A percentile compares a stretch with the other conserved stretches of the same genome.
Conservation (phyloP, 805 yeast genomes). For the Debaryomyces tyrocola region DNA sequence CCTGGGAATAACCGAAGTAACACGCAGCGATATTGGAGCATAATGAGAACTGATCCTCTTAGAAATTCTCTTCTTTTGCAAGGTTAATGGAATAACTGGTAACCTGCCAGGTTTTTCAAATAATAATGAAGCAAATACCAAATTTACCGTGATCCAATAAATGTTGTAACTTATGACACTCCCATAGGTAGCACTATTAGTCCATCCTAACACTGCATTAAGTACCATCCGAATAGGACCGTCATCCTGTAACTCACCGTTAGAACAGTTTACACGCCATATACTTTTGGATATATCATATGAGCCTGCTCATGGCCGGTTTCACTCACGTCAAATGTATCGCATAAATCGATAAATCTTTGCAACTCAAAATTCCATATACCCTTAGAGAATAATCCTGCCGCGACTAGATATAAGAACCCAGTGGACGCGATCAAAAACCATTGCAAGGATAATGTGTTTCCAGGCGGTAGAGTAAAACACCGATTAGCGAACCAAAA, state of each 20-base stretch:
- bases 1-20: slow-evolving; percentile 5
- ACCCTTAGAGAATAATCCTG: slow-evolving; percentile 45
- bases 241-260: slow-evolving; percentile 42
- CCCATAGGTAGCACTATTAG: slow-evolving; percentile 46
- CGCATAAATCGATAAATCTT: slow-evolving; percentile 36
- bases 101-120: slow-evolving; percentile 24
- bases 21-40: not conserved
- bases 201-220: slow-evolving; percentile 48
- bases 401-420: slow-evolving; percentile 43
- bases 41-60: slow-evolving; percentile 16
- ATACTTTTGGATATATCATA: slow-evolving; percentile 40
- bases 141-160: slow-evolving; percentile 38
- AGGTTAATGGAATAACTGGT: slow-evolving; percentile 38
- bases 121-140: slow-evolving; percentile 28
- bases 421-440: slow-evolving; percentile 40
- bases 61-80: slow-evolving; percentile 38
- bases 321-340: slow-evolving; percentile 42
- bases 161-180: slow-evolving; percentile 36
- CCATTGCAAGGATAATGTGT: slow-evolving; percentile 41
- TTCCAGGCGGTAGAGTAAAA: slow-evolving; percentile 37
- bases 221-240: slow-evolving; percentile 47
- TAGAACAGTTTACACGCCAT: slow-evolving; percentile 50
- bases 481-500: slow-evolving; percentile 35
- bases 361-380: slow-evolving; percentile 46
- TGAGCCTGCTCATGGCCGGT: slow-evolving; percentile 47